These are phyloP conservation scores for Fraxinus anomala DNA, from an alignment of 257 asterid genomes.

Conservation along the genomic window DNA sequence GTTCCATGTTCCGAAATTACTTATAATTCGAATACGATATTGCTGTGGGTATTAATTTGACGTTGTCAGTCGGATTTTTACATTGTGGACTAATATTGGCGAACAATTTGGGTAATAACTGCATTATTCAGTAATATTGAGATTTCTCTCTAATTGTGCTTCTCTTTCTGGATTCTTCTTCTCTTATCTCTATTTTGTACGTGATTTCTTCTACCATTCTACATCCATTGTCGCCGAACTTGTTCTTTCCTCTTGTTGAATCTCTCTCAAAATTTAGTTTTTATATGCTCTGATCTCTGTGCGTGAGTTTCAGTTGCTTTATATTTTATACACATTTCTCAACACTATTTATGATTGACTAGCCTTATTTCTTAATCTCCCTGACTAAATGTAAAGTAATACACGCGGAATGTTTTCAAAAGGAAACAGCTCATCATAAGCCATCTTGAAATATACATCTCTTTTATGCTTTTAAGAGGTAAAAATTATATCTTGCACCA, in stretches of 20 bases:
- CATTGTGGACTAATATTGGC: background rate
- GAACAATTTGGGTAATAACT: background rate
- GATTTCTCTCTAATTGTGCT: background rate
- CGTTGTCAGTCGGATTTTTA: background rate
- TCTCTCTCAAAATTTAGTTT: background rate
- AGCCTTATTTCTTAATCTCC: conserved; percentile 3
- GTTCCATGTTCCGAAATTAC: background rate
- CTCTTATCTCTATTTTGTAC: background rate
- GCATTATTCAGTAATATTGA: background rate
- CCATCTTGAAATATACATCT: conserved; percentile 18
- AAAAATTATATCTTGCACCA: conserved; percentile 18
- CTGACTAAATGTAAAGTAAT: conserved; percentile 11
- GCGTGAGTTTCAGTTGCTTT: background rate
- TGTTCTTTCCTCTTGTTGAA: background rate
- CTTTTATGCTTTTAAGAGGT: conserved; percentile 5
- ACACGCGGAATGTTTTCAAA: conserved; percentile 12
- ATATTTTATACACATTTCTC: conserved; percentile 6
- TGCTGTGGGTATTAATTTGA: background rate
- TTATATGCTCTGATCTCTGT: background rate
- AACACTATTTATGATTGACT: background rate
- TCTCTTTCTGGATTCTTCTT: background rate
- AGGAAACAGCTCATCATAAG: conserved; percentile 18
- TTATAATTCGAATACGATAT: background rate
- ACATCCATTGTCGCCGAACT: background rate
- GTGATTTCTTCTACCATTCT: background rate